A percentile compares a stretch with the other conserved stretches of the same genome.
Evolutionary conservation across 129 eudicot genomes (phyloP).

Genomic region (Ambrosia artemisiifolia): DNA sequence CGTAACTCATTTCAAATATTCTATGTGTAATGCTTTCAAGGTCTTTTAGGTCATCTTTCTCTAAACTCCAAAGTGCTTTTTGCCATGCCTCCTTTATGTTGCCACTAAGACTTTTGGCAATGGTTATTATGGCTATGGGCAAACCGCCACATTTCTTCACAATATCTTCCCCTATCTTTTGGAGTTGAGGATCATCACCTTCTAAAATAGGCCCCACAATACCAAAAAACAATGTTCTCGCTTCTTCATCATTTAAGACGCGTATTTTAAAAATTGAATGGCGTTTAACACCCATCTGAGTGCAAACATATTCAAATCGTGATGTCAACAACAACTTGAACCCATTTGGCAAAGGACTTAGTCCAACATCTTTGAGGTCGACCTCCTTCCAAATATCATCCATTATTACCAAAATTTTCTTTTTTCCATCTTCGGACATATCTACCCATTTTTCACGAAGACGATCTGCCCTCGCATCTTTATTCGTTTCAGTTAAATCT

Average conservation of each 20-base stretch:
- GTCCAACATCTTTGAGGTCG: slow-evolving; percentile 1
- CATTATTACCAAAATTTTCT: slow-evolving; percentile 3
- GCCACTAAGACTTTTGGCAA: background rate
- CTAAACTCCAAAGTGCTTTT: background rate
- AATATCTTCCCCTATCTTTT: background rate
- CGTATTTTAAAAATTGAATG: background rate
- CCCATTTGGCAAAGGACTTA: slow-evolving; percentile 4
- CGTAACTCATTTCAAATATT: background rate
- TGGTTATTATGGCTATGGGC: background rate
- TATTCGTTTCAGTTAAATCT: background rate
- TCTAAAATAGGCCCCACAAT: background rate
- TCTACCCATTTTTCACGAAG: background rate
- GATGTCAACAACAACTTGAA: slow-evolving; percentile 9
- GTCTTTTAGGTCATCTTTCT: background rate
- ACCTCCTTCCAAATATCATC: slow-evolving; percentile 2
- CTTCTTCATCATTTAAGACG: background rate
- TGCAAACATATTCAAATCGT: background rate
- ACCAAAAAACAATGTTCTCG: background rate
- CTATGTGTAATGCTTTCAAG: background rate
- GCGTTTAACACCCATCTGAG: background rate
- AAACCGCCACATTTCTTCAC: background rate
- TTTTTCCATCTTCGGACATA: background rate
- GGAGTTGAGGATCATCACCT: background rate
- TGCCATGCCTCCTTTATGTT: background rate
- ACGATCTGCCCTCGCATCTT: background rate